Percentiles rank a stretch among this genome's conserved stretches.
Evolutionary conservation across 257 asterid genomes (phyloP).

Genomic region (Solanum megistacrolobum): DNA sequence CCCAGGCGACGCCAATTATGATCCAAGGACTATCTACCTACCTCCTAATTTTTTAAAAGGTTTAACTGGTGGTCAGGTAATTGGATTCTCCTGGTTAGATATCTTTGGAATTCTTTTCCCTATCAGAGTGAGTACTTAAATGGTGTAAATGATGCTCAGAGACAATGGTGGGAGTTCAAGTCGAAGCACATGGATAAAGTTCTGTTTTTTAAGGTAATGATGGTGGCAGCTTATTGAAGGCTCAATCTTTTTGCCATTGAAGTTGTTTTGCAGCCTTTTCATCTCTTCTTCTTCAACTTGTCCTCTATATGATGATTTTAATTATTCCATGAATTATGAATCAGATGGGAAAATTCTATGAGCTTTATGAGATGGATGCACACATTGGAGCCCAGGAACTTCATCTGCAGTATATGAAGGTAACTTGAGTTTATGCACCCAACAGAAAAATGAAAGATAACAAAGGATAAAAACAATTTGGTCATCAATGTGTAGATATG

Average conservation of each 20-base stretch:
- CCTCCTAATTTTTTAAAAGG: slow-evolving; percentile 65
- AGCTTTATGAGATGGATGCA: slow-evolving; percentile 98
- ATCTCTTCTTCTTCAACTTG: not conserved
- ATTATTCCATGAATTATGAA: slow-evolving; percentile 11
- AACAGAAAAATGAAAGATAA: not conserved
- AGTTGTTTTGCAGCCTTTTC: not conserved
- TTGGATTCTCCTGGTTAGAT: slow-evolving; percentile 13
- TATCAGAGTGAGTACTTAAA: not conserved
- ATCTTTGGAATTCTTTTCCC: not conserved
- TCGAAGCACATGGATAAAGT: slow-evolving; percentile 98
- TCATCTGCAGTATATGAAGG: slow-evolving; percentile 98
- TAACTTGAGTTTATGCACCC: slow-evolving; percentile 15
- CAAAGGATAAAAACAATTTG: not conserved
- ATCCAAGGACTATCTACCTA: slow-evolving; percentile 72
- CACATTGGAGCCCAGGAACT: slow-evolving; percentile 95
- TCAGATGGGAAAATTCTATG: slow-evolving; percentile 99
- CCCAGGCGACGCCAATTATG: slow-evolving; percentile 65
- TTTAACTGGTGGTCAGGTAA: slow-evolving; percentile 88
- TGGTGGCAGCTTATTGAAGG: slow-evolving; percentile 5
- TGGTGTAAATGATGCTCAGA: slow-evolving; percentile 33
- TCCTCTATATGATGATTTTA: not conserved
- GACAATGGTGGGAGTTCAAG: slow-evolving; percentile 99
- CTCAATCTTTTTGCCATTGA: not conserved
- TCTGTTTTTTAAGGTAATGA: slow-evolving; percentile 83
- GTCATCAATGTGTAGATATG: not conserved